These are phyloP conservation scores for Entrophospora sp. DNA, from an alignment of 192 early-diverging fungal genomes.

Conservation along the genomic window DNA sequence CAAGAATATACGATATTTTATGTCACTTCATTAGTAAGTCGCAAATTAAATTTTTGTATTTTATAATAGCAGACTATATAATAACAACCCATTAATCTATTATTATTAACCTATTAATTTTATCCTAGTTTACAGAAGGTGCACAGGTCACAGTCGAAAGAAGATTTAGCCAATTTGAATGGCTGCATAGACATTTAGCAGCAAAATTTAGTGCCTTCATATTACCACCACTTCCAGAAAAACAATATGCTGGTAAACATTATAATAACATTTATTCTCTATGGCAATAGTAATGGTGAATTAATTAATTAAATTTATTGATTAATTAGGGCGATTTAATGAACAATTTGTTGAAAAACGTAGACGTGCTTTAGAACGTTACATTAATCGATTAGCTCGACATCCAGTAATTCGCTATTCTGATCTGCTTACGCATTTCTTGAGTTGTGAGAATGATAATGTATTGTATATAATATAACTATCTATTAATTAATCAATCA, in stretches of 20 bases:
- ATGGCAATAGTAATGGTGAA: background rate
- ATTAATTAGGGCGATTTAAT: slow-evolving; percentile 28
- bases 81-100: too few relatives aligned
- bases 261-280: background rate
- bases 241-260: slow-evolving; percentile 30
- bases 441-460: slow-evolving; percentile 32
- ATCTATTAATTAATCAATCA: too few relatives aligned
- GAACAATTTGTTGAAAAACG: slow-evolving; percentile 35
- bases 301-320: background rate
- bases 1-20: slow-evolving; percentile 36
- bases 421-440: slow-evolving; percentile 34
- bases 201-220: slow-evolving; percentile 33
- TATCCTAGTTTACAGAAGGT: slow-evolving; percentile 27
- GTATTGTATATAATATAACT: too few relatives aligned
- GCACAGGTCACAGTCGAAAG: slow-evolving; percentile 34
- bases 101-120: too few relatives aligned
- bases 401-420: slow-evolving; percentile 37
- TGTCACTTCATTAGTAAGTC: slow-evolving; percentile 30
- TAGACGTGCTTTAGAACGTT: slow-evolving; percentile 30
- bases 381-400: slow-evolving; percentile 32
- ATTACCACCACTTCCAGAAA: slow-evolving; percentile 32
- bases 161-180: slow-evolving; percentile 37
- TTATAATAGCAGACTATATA: background rate
- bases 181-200: slow-evolving; percentile 29
- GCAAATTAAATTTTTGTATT: background rate